Conservation (phyloP, 176 grass and related monocot genomes). For the Triticum aestivum region IWGSC_CS_RefSeq_v2.1 NC_057798.1:239535423-239535922, state of each 20-base stretch:
- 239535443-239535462: too few relatives aligned
- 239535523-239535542: too few relatives aligned
- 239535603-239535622: too few relatives aligned
- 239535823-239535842: not conserved
- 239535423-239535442: too few relatives aligned
- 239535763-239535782: conserved; percentile 26
- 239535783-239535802: conserved; percentile 39
- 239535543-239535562: too few relatives aligned
- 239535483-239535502: too few relatives aligned
- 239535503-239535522: too few relatives aligned
- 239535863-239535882: not conserved
- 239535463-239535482: too few relatives aligned
- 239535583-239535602: too few relatives aligned
- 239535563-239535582: too few relatives aligned
- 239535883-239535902: not conserved
- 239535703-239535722: not conserved
- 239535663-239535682: not conserved
- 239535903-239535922: not conserved
- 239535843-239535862: not conserved
- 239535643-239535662: too few relatives aligned
- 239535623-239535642: too few relatives aligned
- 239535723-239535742: conserved; percentile 25
- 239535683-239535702: not conserved
- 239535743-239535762: not conserved
- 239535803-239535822: not conserved